A percentile compares a stretch with the other conserved stretches of the same genome.
Evolutionary conservation across 1,139 yeast genomes (phyloP).

Genomic region (Scheffersomyces cryptocercus): DNA sequence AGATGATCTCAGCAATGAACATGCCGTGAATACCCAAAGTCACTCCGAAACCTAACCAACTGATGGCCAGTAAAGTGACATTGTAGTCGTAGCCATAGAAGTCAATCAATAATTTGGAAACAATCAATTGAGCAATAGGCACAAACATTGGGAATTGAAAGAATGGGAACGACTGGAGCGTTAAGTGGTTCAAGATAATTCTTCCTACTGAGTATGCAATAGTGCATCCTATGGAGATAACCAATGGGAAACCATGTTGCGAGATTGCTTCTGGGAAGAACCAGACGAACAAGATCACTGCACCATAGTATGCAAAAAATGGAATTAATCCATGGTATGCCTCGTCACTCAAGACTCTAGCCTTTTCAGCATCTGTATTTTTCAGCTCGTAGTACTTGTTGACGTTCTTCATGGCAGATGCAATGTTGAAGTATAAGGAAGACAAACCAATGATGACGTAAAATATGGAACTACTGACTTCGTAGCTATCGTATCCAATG

Average conservation of each 20-base stretch:
- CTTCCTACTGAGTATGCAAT: conserved; percentile 87
- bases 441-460: conserved; percentile 53
- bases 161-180: conserved; percentile 75
- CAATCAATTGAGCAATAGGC: conserved; percentile 58
- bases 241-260: conserved; percentile 55
- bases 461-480: conserved; percentile 39
- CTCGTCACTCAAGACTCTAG: conserved; percentile 27
- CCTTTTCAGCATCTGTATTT: conserved; percentile 15
- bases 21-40: conserved; percentile 75
- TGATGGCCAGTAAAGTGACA: conserved; percentile 45
- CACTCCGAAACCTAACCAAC: conserved; percentile 77
- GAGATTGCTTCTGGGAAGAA: conserved; percentile 53
- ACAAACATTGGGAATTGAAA: conserved; percentile 68
- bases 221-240: conserved; percentile 69
- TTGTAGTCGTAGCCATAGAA: conserved; percentile 41
- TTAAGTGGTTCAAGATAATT: conserved; percentile 85
- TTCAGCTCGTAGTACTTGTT: conserved; percentile 45
- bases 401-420: conserved; percentile 74
- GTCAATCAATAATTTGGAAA: conserved; percentile 39
- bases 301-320: conserved; percentile 62
- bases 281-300: conserved; percentile 49
- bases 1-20: conserved; percentile 79
- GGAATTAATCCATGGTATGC: conserved; percentile 72
- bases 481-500: conserved; percentile 25
- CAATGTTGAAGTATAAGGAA: conserved; percentile 68